Conservation (phyloP, 306 rosid genomes). For the Castanopsis chinensis region DNA sequence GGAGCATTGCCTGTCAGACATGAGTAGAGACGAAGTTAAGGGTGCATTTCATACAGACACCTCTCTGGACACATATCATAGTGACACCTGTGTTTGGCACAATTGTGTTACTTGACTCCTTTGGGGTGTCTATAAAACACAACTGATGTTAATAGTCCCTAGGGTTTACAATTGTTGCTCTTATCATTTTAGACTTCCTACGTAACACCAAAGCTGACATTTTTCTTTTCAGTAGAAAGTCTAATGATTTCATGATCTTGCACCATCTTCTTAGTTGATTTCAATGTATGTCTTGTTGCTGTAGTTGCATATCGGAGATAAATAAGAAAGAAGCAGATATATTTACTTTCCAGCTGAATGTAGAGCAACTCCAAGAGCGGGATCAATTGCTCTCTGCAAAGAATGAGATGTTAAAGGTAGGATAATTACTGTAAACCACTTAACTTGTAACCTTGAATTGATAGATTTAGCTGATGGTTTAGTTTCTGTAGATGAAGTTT, state of each 20-base stretch:
- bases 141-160: neutral
- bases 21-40: too few relatives aligned
- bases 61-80: neutral
- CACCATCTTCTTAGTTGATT: slow-evolving; percentile 1
- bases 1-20: neutral
- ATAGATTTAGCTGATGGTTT: neutral
- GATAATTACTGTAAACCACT: neutral
- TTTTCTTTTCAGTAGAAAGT: neutral
- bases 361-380: slow-evolving; percentile 69
- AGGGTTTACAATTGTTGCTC: neutral
- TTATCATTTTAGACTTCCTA: neutral
- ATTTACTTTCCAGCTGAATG: slow-evolving; percentile 50
- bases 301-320: slow-evolving; percentile 61
- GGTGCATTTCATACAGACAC: neutral
- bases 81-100: neutral
- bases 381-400: slow-evolving; percentile 85
- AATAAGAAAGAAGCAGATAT: slow-evolving; percentile 58
- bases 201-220: neutral
- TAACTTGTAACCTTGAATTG: neutral
- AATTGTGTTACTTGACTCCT: neutral
- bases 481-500: neutral
- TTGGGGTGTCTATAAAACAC: neutral
- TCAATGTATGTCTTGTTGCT: slow-evolving; percentile 20
- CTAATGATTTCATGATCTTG: neutral
- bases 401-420: slow-evolving; percentile 85